Percentiles rank a stretch among this genome's conserved stretches.
Conservation (phyloP, 305 asterid genomes). For the Fraxinus ornus region DNA sequence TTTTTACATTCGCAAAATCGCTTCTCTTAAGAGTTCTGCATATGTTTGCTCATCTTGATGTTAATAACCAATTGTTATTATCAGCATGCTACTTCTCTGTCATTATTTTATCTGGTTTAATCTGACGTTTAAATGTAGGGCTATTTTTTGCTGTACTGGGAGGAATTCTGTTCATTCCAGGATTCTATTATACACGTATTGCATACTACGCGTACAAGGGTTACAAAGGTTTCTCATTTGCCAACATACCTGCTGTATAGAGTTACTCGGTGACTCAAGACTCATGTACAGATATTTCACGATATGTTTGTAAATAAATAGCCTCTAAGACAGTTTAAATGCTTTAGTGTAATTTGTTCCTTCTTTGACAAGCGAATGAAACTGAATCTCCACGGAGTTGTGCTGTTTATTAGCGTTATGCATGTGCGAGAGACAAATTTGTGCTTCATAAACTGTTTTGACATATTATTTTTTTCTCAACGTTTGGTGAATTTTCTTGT, state of each 20-base stretch:
- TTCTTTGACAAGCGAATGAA: background rate
- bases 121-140: constrained; percentile 42
- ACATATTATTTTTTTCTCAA: background rate
- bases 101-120: constrained; percentile 2
- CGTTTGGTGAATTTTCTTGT: background rate
- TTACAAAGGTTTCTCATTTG: constrained; percentile 88
- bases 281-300: constrained; percentile 11
- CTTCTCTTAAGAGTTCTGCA: background rate
- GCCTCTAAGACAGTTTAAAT: constrained; percentile 13
- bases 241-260: constrained; percentile 91
- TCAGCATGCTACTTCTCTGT: background rate
- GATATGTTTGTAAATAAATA: constrained; percentile 27
- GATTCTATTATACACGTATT: constrained; percentile 85
- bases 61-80: background rate
- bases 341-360: background rate
- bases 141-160: constrained; percentile 79
- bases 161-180: constrained; percentile 79
- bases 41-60: background rate
- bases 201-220: constrained; percentile 97
- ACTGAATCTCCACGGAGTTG: background rate
- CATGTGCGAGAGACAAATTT: background rate
- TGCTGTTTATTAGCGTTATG: background rate
- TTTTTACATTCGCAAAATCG: background rate
- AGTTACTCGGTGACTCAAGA: constrained; percentile 23
- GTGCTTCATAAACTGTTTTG: background rate